Evolutionary conservation across 306 rosid species (phyloP), one percentile per base, ranked within the genome.

Genomic region (Cucurbita maxima): DNA sequence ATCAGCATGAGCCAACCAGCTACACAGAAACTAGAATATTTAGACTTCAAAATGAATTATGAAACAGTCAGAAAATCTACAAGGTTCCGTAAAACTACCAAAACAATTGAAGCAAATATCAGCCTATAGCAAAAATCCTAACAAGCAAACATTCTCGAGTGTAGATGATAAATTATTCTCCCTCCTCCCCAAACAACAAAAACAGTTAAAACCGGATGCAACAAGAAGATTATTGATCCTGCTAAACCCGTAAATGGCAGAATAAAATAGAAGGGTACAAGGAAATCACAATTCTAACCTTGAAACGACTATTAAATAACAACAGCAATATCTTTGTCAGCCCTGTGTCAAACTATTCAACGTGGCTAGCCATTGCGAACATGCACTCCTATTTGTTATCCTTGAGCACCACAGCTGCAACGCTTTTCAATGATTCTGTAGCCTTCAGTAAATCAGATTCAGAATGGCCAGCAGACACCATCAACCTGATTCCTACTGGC

Each of bases 401-500:
- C 79, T 80, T 83, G 43, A 94, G 90, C 61, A 95, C 86, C 64
- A 47, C 64, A 72, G 85, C 89, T 5, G 93, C 83, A 72, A 87
- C 90, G 66, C 79, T 82, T 83, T 86, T 87, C 81, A 95, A 82
- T 67, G 99, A 79, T 81, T 82, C 92, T 41, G 85, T 66, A 66
- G 96, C 91, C 82, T 84, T 91, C 60, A 38, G 80, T 76, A 95
- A 84, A 88, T 95, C 99, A 4, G 86, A 74, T 70, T 91, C 97
- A 2, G 91, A 76, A 85, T 95, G 97, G 62, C 79, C 91, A 4
- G 99, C 91, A 76, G 96, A 95, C 47, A 89, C 92, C 64, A 85
- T 88, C 78, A 95, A 78, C 83, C 87, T 88, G 67, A 95, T 85
- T 78, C 97, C 99, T 15, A 89, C 74, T 0, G 99, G 91, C 73